phyloP scores from a whole-genome alignment of 495 filamentous ascomycete genomes.

The Stereocaulon alpinum region DNA sequence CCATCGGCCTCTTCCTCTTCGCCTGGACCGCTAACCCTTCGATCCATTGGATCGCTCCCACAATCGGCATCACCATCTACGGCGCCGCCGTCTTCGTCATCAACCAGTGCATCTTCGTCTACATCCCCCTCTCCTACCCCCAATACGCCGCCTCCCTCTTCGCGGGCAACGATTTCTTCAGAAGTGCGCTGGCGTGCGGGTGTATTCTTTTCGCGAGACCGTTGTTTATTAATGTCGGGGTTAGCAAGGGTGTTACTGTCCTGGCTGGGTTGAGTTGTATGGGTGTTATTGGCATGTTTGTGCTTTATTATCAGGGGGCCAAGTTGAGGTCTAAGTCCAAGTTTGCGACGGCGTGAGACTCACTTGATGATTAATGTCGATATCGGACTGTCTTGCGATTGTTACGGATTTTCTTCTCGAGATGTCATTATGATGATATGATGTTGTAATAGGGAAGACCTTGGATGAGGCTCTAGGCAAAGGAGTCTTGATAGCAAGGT shows the following conservation, averaged over 20 bases:
- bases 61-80: conserved; percentile 49
- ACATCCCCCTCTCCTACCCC: conserved; percentile 42
- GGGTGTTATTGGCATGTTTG: conserved; percentile 35
- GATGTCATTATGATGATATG: too few relatives aligned
- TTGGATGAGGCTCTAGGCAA: too few relatives aligned
- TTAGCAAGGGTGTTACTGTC: conserved; percentile 23
- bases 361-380: background rate
- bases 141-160: conserved; percentile 45
- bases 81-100: conserved; percentile 37
- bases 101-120: conserved; percentile 47
- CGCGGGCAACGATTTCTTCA: conserved; percentile 40
- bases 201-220: conserved; percentile 38
- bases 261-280: conserved; percentile 20
- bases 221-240: conserved; percentile 38
- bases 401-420: too few relatives aligned
- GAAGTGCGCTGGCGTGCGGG: conserved; percentile 37
- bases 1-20: conserved; percentile 50
- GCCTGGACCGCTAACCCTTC: conserved; percentile 45
- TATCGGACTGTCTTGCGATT: too few relatives aligned
- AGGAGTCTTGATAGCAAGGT: too few relatives aligned
- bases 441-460: too few relatives aligned
- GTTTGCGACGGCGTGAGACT: conserved; percentile 28
- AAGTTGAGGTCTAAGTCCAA: conserved; percentile 36
- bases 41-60: conserved; percentile 49
- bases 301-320: conserved; percentile 43